A percentile compares a stretch with the other conserved stretches of the same genome.
These are phyloP conservation scores for Diaporthe sp. DNA, from an alignment of 2,329 filamentous ascomycete genomes.

Conservation along the genomic window DNA sequence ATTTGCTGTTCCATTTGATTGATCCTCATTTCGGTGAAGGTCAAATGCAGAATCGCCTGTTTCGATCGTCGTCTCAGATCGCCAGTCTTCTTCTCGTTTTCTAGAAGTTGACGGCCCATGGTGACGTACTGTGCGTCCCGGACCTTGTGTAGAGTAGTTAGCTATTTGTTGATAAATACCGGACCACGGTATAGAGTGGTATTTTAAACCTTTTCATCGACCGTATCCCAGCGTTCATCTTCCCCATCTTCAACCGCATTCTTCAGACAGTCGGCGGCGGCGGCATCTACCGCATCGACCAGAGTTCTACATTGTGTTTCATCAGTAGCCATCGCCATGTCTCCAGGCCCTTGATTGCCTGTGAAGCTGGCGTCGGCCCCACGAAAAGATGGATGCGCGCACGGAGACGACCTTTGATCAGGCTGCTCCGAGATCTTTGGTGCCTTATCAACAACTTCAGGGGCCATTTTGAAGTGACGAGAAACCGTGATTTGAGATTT, in stretches of 20 bases:
- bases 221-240: background rate
- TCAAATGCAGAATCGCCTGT: background rate
- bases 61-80: constrained; percentile 5
- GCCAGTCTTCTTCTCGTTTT: background rate
- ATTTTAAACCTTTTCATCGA: background rate
- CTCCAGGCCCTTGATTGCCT: background rate
- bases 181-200: rapidly evolving
- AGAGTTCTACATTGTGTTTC: background rate
- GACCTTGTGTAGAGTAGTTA: background rate
- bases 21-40: constrained; percentile 4
- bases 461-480: background rate
- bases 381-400: background rate
- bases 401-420: background rate
- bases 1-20: background rate
- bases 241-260: background rate
- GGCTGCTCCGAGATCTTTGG: background rate
- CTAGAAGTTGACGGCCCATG: background rate
- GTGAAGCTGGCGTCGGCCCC: background rate
- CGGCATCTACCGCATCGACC: background rate
- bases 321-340: background rate
- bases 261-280: background rate
- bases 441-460: background rate
- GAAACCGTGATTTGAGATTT: rapidly evolving
- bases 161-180: background rate
- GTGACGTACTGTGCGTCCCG: rapidly evolving